Evolutionary conservation across 202 grass and related monocot genomes (phyloP).

Genomic region (Carex sylvatica): DNA sequence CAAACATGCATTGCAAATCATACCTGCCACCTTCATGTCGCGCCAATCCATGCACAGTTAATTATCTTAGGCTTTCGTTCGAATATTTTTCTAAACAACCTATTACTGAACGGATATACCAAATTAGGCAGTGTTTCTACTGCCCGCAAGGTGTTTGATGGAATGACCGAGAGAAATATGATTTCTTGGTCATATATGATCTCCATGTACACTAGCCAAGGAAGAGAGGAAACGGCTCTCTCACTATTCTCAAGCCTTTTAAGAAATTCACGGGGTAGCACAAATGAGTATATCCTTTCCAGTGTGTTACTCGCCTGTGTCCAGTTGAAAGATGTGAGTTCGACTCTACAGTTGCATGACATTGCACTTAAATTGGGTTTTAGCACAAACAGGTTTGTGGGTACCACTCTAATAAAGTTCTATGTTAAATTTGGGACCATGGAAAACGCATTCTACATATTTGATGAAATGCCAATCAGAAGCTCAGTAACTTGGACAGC

Average conservation of each 20-base stretch:
- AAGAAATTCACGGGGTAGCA: constrained; percentile 4
- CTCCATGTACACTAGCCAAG: constrained; percentile 53
- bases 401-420: constrained; percentile 44
- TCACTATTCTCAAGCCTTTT: constrained; percentile 35
- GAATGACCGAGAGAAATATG: constrained; percentile 44
- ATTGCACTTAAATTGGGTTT: constrained; percentile 39
- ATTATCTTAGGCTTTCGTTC: background rate
- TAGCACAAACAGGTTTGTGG: constrained; percentile 40
- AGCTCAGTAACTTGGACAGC: constrained; percentile 69
- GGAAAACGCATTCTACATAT: constrained; percentile 42
- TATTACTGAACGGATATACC: constrained; percentile 45
- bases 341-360: constrained; percentile 50
- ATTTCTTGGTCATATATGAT: constrained; percentile 64
- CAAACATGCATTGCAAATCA: constrained; percentile 47
- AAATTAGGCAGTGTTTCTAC: constrained; percentile 32
- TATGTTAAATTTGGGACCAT: constrained; percentile 52
- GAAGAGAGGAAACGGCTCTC: constrained; percentile 26
- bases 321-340: constrained; percentile 25
- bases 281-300: constrained; percentile 63
- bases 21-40: constrained; percentile 33
- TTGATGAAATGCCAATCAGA: constrained; percentile 44
- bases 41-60: constrained; percentile 36
- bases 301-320: constrained; percentile 49
- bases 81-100: constrained; percentile 39
- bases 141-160: constrained; percentile 53